Evolutionary conservation across 2,329 filamentous ascomycete genomes (phyloP).

Genomic region (Akanthomyces dipterigenus): DNA sequence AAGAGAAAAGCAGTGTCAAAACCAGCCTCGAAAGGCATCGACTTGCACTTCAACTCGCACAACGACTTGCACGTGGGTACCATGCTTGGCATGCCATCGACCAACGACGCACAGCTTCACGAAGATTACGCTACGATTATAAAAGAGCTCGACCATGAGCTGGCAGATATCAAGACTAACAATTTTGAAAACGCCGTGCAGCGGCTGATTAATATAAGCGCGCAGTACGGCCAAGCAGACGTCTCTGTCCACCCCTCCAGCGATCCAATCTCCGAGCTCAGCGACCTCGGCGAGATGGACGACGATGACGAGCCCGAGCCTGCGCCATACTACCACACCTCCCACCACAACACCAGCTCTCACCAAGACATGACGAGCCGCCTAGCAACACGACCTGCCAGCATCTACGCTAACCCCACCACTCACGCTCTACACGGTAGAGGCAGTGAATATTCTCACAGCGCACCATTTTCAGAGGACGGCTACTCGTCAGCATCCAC

Average conservation of each 20-base stretch:
- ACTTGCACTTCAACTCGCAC: slow-evolving; percentile 49
- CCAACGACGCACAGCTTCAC: slow-evolving; percentile 22
- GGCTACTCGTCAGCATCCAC: slow-evolving; percentile 2
- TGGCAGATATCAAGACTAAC: slow-evolving; percentile 25
- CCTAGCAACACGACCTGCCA: not conserved
- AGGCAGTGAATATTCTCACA: not conserved
- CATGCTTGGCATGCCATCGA: slow-evolving; percentile 17
- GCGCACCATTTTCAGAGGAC: not conserved
- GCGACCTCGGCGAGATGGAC: slow-evolving; percentile 47
- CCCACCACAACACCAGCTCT: not conserved
- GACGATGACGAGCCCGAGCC: slow-evolving; percentile 29
- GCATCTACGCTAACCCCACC: slow-evolving; percentile 5
- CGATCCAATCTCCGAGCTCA: slow-evolving; percentile 31
- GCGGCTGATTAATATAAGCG: slow-evolving; percentile 13
- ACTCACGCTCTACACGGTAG: not conserved
- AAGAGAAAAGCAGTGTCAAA: slow-evolving; percentile 16
- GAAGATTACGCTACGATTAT: slow-evolving; percentile 40
- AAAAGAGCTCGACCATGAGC: slow-evolving; percentile 32
- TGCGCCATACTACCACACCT: slow-evolving; percentile 11
- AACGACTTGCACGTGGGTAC: slow-evolving; percentile 38
- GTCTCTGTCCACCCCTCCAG: not conserved
- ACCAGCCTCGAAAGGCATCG: slow-evolving; percentile 35
- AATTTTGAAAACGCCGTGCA: slow-evolving; percentile 17
- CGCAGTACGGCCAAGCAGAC: not conserved
- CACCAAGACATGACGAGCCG: not conserved